phyloP scores from a whole-genome alignment of 306 rosid species.

The Abrus pulchellus region DNA sequence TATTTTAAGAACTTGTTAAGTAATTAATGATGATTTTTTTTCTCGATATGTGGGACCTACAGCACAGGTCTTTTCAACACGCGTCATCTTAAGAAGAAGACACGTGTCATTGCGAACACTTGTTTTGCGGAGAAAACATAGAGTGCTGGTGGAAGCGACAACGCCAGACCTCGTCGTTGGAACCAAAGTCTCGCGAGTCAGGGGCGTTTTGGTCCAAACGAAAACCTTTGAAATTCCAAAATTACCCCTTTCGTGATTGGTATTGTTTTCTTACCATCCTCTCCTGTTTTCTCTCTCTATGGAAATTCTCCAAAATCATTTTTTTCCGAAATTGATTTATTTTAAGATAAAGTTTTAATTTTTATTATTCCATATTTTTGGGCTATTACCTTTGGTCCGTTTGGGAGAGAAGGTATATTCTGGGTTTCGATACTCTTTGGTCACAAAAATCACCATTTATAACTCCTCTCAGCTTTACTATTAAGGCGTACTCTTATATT shows the following conservation, averaged over 20 bases:
- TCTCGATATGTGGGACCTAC: background rate
- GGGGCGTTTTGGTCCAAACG: constrained; percentile 48
- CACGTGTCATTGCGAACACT: constrained; percentile 48
- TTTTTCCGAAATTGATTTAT: background rate
- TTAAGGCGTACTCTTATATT: constrained; percentile 21
- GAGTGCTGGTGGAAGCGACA: constrained; percentile 39
- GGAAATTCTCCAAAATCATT: background rate
- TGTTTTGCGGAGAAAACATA: constrained; percentile 32
- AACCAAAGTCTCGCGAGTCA: constrained; percentile 39
- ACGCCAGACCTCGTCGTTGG: constrained; percentile 34
- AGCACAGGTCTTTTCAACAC: background rate
- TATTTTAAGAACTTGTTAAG: no score
- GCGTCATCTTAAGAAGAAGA: rapidly evolving
- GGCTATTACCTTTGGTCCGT: background rate
- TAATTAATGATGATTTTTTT: background rate
- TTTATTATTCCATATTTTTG: constrained; percentile 42
- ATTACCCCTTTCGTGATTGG: constrained; percentile 50
- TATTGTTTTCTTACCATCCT: constrained; percentile 9
- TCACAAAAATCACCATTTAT: constrained; percentile 47
- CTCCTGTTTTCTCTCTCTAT: constrained; percentile 24
- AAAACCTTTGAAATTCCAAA: constrained; percentile 28
- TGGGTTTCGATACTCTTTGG: constrained; percentile 58
- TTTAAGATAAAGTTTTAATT: constrained; percentile 10
- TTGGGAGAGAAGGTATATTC: constrained; percentile 64
- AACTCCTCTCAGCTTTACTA: constrained; percentile 43